Evolutionary conservation across 2,329 filamentous ascomycete genomes (phyloP).

Genomic region (Basipetospora chlamydospora): DNA sequence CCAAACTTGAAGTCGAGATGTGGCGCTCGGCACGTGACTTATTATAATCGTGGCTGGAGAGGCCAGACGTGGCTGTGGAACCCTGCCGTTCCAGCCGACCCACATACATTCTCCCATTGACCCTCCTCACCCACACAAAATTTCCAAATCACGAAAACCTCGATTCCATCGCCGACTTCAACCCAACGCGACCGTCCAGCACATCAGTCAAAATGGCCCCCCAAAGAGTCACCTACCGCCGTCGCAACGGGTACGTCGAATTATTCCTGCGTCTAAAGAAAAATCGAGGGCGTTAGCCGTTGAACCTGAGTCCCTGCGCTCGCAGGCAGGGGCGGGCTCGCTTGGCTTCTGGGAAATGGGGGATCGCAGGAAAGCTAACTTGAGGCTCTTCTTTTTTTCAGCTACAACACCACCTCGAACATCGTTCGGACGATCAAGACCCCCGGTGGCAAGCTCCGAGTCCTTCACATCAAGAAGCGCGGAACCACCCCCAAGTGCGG

Average conservation of each 20-base stretch:
- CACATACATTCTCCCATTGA: slow-evolving; percentile 8
- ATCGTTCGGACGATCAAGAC: slow-evolving; percentile 93
- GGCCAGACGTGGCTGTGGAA: background rate
- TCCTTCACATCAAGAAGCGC: slow-evolving; percentile 99
- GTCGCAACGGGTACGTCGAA: slow-evolving; percentile 58
- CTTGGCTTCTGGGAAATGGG: too few relatives aligned
- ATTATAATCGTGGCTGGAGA: slow-evolving; percentile 2
- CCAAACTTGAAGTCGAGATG: too few relatives aligned
- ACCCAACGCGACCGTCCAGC: slow-evolving; percentile 17
- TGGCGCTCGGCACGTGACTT: too few relatives aligned
- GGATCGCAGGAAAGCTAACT: too few relatives aligned
- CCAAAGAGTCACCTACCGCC: slow-evolving; percentile 54
- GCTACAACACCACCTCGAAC: slow-evolving; percentile 98
- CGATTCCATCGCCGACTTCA: slow-evolving; percentile 17
- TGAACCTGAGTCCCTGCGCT: too few relatives aligned
- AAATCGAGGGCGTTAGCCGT: too few relatives aligned
- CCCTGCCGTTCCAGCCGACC: slow-evolving; percentile 4
- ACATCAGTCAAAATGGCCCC: slow-evolving; percentile 41
- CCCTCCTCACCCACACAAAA: slow-evolving; percentile 25
- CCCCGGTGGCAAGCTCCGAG: slow-evolving; percentile 85
- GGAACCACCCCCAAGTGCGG: slow-evolving; percentile 97
- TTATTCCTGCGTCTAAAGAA: slow-evolving; percentile 13
- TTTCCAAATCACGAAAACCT: slow-evolving; percentile 28
- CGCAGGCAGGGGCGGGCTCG: too few relatives aligned
- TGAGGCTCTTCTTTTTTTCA: too few relatives aligned